These are phyloP conservation scores for Triadica sebifera DNA, from an alignment of 345 rosid species.

Conservation along the genomic window DNA sequence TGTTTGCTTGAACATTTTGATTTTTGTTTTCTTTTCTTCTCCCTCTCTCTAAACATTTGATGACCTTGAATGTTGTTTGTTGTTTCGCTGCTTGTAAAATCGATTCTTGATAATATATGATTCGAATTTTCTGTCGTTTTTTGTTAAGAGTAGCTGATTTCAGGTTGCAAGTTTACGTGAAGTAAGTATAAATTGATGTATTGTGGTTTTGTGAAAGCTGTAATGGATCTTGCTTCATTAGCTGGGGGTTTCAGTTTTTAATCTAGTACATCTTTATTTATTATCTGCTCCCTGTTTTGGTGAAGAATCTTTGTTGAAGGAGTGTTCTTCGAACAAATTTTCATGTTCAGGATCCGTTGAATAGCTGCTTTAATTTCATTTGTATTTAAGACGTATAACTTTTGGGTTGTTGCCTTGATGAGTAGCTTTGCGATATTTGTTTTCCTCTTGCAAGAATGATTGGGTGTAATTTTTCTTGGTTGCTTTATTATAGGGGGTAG, in stretches of 20 bases:
- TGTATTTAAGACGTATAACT: background rate
- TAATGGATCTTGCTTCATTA: background rate
- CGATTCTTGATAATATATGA: background rate
- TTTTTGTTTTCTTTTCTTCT: background rate
- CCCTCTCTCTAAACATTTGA: background rate
- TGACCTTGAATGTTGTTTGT: conserved; percentile 5
- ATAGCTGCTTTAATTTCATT: background rate
- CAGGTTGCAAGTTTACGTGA: background rate
- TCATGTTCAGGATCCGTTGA: background rate
- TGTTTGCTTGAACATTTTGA: background rate
- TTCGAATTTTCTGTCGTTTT: background rate
- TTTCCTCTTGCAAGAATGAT: background rate
- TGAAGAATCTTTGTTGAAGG: background rate
- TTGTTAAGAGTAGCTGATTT: background rate
- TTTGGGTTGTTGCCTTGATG: background rate
- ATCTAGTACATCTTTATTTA: background rate
- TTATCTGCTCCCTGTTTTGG: background rate
- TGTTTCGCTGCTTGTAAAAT: conserved; percentile 1
- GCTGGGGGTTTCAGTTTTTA: background rate
- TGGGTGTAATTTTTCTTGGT: conserved; percentile 6
- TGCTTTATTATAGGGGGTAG: conserved; percentile 18
- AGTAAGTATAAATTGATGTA: background rate
- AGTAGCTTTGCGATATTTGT: background rate
- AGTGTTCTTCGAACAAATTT: background rate
- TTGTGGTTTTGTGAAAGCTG: background rate